Conservation (phyloP, 2,329 filamentous ascomycete genomes). For the Fusarium sp. region DNA sequence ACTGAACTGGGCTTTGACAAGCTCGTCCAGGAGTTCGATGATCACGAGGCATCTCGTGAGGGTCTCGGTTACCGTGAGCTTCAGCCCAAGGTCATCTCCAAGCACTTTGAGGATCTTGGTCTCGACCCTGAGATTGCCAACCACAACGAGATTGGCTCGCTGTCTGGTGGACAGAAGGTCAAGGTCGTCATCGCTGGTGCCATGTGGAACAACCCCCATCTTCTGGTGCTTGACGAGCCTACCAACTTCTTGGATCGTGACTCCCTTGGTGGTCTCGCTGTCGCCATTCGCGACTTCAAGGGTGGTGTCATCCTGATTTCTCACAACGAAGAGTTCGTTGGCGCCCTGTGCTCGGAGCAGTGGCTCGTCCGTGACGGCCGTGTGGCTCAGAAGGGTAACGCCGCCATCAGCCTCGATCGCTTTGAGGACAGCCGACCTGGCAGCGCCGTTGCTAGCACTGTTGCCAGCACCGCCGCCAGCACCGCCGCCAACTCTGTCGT, state of each 20-base stretch:
- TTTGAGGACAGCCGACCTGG: conserved; percentile 86
- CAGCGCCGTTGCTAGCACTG: conserved; percentile 65
- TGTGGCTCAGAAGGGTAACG: conserved; percentile 84
- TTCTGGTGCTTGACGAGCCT: conserved; percentile 97
- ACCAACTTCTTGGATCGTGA: conserved; percentile 99
- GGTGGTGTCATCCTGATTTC: conserved; percentile 99
- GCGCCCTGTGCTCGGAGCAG: conserved; percentile 94
- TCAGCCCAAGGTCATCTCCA: conserved; percentile 92
- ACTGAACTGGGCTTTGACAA: conserved; percentile 89
- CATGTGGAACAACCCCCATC: conserved; percentile 99
- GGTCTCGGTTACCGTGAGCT: conserved; percentile 96
- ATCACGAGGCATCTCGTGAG: conserved; percentile 98
- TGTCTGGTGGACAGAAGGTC: conserved; percentile 98
- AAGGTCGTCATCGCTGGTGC: conserved; percentile 97
- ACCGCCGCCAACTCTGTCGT: conserved; percentile 59
- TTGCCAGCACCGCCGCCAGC: conserved; percentile 64
- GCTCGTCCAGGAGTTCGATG: conserved; percentile 96
- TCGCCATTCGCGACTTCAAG: conserved; percentile 97
- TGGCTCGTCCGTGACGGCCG: conserved; percentile 93
- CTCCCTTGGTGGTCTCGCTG: conserved; percentile 94
- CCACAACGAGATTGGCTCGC: conserved; percentile 96
- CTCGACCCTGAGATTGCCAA: conserved; percentile 98
- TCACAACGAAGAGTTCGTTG: conserved; percentile 99
- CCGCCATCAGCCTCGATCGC: conserved; percentile 79
- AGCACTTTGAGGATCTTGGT: conserved; percentile 98